Percentiles rank a stretch among this genome's conserved stretches.
Conservation (phyloP, 202 grass and related monocot species). For the Schoenoplectus triqueter region DNA sequence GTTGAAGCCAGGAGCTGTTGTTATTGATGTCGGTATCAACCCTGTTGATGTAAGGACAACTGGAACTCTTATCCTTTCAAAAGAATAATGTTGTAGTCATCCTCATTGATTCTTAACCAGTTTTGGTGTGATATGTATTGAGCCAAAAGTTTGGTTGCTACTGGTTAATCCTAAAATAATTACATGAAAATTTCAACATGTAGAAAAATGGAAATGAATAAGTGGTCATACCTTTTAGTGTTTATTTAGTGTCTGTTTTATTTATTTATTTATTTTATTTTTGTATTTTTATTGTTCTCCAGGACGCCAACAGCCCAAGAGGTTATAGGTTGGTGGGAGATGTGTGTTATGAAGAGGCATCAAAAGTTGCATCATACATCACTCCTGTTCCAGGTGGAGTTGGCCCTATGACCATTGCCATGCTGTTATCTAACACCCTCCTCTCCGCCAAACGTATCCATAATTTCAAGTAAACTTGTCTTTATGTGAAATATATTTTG, state of each 20-base stretch:
- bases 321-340: constrained; percentile 80
- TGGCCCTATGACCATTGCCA: constrained; percentile 91
- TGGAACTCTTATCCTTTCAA: not conserved
- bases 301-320: constrained; percentile 71
- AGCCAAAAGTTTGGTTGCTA: not conserved
- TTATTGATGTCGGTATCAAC: constrained; percentile 99
- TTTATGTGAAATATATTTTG: not conserved
- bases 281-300: constrained; percentile 15
- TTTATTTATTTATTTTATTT: not conserved
- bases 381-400: constrained; percentile 91
- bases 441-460: constrained; percentile 79
- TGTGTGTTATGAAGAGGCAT: constrained; percentile 77
- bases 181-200: not conserved
- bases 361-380: constrained; percentile 72
- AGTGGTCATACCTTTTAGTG: not conserved
- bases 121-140: not conserved
- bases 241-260: constrained; percentile 1
- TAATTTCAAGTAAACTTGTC: constrained; percentile 63
- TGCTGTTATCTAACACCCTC: constrained; percentile 93
- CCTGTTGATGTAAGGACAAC: constrained; percentile 75
- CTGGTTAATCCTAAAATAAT: not conserved
- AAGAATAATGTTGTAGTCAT: not conserved
- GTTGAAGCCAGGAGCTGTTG: constrained; percentile 88
- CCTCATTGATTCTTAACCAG: not conserved
- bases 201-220: not conserved